Conservation (phyloP, 2,329 filamentous ascomycete species). For the Talaromyces albobiverticillius region DNA sequence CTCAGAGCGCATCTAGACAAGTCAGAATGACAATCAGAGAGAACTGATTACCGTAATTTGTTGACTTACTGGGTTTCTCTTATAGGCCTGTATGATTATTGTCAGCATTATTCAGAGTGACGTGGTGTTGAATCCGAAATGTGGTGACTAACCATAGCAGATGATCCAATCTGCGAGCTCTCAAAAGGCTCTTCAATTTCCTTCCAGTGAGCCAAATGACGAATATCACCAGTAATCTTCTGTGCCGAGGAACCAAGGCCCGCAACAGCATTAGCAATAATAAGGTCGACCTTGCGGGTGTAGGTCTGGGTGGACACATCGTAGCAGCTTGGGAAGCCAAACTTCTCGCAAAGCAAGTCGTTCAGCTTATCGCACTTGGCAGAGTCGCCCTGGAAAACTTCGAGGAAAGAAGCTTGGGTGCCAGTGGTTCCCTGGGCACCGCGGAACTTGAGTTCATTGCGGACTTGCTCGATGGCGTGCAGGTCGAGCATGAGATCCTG, state of each 20-base stretch:
- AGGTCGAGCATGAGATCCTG: conserved; percentile 76
- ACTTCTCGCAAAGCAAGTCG: conserved; percentile 62
- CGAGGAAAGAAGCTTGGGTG: conserved; percentile 64
- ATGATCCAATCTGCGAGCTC: conserved; percentile 71
- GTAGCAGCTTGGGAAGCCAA: conserved; percentile 61
- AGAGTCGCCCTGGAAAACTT: conserved; percentile 63
- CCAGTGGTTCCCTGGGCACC: conserved; percentile 72
- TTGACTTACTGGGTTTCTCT: conserved; percentile 11
- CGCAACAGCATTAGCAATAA: conserved; percentile 75
- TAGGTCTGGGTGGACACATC: conserved; percentile 71
- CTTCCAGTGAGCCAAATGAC: conserved; percentile 72
- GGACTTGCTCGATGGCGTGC: conserved; percentile 66
- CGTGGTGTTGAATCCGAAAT: not conserved
- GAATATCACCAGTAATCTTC: conserved; percentile 65
- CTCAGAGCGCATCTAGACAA: conserved; percentile 49
- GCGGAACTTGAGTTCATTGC: conserved; percentile 69
- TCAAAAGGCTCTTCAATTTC: conserved; percentile 85
- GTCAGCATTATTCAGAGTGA: not conserved
- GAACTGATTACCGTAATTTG: conserved; percentile 32
- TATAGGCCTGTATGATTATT: conserved; percentile 2
- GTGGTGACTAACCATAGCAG: conserved; percentile 48
- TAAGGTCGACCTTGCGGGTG: conserved; percentile 76
- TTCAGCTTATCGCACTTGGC: conserved; percentile 61
- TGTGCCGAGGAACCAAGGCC: conserved; percentile 77
- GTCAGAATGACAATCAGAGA: conserved; percentile 39